Base-by-base conservation (phyloP, 2,329 filamentous ascomycete species). In the Aspergillus brasiliensis region DNA sequence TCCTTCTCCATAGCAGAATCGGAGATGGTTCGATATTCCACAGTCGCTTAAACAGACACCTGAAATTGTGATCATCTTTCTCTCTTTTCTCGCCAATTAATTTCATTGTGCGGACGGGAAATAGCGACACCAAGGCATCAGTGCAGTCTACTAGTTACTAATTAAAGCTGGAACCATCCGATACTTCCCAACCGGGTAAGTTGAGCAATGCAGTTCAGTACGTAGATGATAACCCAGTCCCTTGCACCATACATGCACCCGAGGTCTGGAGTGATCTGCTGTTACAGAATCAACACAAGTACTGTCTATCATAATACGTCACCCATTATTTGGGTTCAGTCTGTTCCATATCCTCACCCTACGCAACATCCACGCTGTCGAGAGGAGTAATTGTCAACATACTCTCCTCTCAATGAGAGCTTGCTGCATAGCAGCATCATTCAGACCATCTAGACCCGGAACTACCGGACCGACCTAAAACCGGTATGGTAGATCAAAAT, bases 221-320 rank as follows among this genome's bases (percentile, higher is more conserved):
- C 25, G 44, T 27, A 21, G 46, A 48, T 49, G 25, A 27, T 27
- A 27, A 27, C 23, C 46, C 25, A 44, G 46, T 49, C 46, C 46
- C 46, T 49, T 49, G 46, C 46, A 49, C 46, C 46, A 49, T 28
- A 49, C 46, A 31, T 49, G 17, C 25, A 48, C 44, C 44, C 44
- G 44, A 47, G 21, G 44, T 27, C 10, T 44, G 40, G 19, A 44
- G 40, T n/a, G 40, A 44, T 44, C 40, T 44, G 40, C 40, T 44
- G 40, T 23, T 44, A 19, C 40, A 44, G 40, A 44, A 44, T 11
- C 19, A 44, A 44, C 40, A 34, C 4, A 13, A 48, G 25, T 48
- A 28, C 46, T 44, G 19, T 21, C 19, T 15, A 13, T 21, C 17
- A 44, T 17, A 10, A 17, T 44, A 23, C 40, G 40, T 44, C 40